Conservation (phyloP, 352 stramenopile species). For the Phytophthora citrophthora region DNA sequence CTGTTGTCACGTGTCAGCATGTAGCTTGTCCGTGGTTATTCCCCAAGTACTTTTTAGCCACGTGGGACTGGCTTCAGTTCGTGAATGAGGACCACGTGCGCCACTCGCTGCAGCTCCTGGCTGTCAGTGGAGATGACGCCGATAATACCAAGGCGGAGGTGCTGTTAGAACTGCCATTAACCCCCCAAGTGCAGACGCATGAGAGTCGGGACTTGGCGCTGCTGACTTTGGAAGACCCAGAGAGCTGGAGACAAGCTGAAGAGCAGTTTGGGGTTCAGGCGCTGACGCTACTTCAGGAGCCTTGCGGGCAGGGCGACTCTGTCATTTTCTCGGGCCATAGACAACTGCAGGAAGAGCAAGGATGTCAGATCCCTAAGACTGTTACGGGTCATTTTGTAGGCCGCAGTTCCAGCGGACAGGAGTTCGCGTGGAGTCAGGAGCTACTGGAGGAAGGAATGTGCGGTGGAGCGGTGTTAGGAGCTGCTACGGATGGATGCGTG, state of each 20-base stretch:
- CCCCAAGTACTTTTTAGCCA: slow-evolving; percentile 75
- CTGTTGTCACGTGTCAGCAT: slow-evolving; percentile 80
- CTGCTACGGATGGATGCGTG: slow-evolving; percentile 46
- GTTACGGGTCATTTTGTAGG: slow-evolving; percentile 69
- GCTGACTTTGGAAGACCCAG: slow-evolving; percentile 49
- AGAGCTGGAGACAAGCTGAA: slow-evolving; percentile 30
- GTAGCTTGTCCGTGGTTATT: slow-evolving; percentile 85
- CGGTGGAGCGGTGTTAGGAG: slow-evolving; percentile 66
- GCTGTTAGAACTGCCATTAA: slow-evolving; percentile 63
- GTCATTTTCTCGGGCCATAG: slow-evolving; percentile 63
- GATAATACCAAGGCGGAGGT: slow-evolving; percentile 33
- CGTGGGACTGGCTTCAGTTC: slow-evolving; percentile 86
- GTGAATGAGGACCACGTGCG: slow-evolving; percentile 78
- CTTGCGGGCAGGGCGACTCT: slow-evolving; percentile 40
- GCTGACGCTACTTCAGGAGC: slow-evolving; percentile 35
- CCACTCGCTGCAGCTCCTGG: slow-evolving; percentile 72
- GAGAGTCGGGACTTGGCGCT: slow-evolving; percentile 64
- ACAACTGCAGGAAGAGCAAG: slow-evolving; percentile 21
- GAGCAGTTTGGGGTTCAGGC: slow-evolving; percentile 42
- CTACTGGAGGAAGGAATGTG: slow-evolving; percentile 86
- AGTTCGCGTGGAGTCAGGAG: slow-evolving; percentile 77
- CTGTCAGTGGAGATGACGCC: slow-evolving; percentile 25
- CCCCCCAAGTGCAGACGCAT: slow-evolving; percentile 58
- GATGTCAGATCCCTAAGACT: slow-evolving; percentile 44
- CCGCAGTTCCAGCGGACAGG: slow-evolving; percentile 60